These are phyloP conservation scores for Clausena lansium DNA, from an alignment of 345 rosid species.

Conservation along the genomic window DNA sequence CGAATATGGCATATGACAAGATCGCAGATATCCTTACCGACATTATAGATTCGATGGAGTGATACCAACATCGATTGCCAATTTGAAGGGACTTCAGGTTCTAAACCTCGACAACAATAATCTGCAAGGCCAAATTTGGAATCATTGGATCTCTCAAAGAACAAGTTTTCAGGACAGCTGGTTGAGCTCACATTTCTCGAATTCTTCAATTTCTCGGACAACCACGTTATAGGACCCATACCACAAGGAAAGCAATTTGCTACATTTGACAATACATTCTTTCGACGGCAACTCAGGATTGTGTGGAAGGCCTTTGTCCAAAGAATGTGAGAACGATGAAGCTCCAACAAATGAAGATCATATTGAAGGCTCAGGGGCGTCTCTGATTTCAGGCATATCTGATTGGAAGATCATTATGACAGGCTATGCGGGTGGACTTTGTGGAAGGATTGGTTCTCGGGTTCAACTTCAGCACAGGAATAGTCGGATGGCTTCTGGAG, in stretches of 20 bases:
- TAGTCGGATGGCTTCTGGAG: not conserved
- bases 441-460: not conserved
- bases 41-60: not conserved
- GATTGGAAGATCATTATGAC: not conserved
- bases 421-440: not conserved
- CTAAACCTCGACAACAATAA: not conserved
- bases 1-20: not conserved
- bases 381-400: not conserved
- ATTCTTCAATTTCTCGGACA: no score
- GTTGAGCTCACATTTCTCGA: not conserved
- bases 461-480: not conserved
- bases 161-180: no score
- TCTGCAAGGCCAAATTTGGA: not conserved
- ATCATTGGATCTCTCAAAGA: not conserved
- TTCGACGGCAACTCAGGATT: no score
- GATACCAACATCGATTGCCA: not conserved
- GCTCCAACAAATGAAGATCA: no score
- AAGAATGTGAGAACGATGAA: no score
- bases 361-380: no score
- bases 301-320: no score
- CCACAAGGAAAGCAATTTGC: not conserved
- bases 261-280: not conserved
- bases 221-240: not conserved
- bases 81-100: not conserved
- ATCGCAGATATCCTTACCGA: not conserved